Percentiles rank a stretch among this genome's conserved stretches.
Conservation (phyloP, 768 basidiomycete species). For the Tricholoma flavovirens region DNA sequence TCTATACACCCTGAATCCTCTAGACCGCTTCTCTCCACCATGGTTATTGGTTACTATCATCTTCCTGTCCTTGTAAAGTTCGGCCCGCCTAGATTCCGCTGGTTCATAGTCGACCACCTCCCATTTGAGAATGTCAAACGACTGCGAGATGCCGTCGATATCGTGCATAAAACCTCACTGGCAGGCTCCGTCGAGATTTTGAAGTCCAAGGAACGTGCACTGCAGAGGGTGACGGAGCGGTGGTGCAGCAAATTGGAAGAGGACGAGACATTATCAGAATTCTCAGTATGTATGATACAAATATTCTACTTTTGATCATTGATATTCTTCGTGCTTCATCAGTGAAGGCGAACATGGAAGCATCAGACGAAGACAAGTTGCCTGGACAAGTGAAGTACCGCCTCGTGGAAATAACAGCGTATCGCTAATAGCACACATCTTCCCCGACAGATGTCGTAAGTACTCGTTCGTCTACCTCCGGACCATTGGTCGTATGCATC, state of each 20-base stretch:
- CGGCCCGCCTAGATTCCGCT: conserved; percentile 27
- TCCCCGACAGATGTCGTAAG: conserved; percentile 7
- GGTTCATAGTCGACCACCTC: conserved; percentile 24
- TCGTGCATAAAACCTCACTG: conserved; percentile 26
- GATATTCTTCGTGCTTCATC: neutral
- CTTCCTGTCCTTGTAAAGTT: conserved; percentile 25
- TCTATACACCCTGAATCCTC: neutral
- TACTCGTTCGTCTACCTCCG: neutral
- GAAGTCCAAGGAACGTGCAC: conserved; percentile 28
- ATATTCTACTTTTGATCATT: neutral
- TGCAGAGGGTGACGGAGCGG: conserved; percentile 24
- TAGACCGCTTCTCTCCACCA: neutral
- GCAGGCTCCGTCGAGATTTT: conserved; percentile 29
- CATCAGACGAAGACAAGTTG: conserved; percentile 24
- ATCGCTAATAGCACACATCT: neutral
- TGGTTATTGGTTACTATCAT: conserved; percentile 11
- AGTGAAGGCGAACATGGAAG: conserved; percentile 32
- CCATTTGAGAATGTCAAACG: conserved; percentile 23
- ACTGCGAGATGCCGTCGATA: conserved; percentile 26
- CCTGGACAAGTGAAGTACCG: conserved; percentile 23
- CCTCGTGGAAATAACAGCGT: neutral
- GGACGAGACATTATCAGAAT: conserved; percentile 27
- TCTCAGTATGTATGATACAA: conserved; percentile 9
- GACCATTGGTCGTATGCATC: neutral
- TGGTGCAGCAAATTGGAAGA: conserved; percentile 23